These are phyloP conservation scores for Colletotrichum karsti DNA, from an alignment of 2,329 filamentous ascomycete genomes.

Conservation along the genomic window DNA sequence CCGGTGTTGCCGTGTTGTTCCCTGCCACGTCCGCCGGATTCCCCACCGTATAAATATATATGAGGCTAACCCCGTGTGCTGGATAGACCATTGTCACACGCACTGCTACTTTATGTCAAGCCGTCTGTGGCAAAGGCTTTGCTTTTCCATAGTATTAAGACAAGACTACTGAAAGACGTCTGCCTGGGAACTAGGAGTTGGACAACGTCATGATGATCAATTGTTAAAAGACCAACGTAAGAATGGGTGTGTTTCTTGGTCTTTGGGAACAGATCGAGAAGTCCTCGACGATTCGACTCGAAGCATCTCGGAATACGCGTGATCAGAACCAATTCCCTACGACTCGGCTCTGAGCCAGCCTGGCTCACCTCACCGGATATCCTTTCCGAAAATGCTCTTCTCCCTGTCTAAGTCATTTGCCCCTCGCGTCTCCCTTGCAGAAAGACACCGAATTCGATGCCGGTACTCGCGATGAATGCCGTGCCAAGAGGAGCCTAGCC, in stretches of 20 bases:
- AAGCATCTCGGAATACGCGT: not conserved
- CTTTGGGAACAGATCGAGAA: too few relatives aligned
- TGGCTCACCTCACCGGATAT: not conserved
- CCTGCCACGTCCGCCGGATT: not conserved
- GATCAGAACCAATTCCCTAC: too few relatives aligned
- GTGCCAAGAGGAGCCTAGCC: slow-evolving; percentile 5
- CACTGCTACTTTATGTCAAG: not conserved
- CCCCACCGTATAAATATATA: not conserved
- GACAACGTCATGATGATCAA: not conserved
- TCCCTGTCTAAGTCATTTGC: not conserved
- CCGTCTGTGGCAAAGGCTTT: not conserved
- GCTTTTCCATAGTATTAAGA: not conserved
- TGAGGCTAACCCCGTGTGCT: slow-evolving; percentile 6
- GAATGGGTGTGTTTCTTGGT: too few relatives aligned
- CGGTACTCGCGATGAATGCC: not conserved
- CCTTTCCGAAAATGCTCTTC: not conserved
- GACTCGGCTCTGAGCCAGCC: too few relatives aligned
- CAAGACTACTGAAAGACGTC: not conserved
- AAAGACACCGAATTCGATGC: not conserved
- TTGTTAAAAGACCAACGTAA: too few relatives aligned
- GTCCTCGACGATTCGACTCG: too few relatives aligned
- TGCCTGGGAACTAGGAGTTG: too few relatives aligned
- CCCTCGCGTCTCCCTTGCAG: slow-evolving; percentile 1
- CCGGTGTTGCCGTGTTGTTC: not conserved
- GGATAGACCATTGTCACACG: slow-evolving; percentile 5